These are phyloP conservation scores for Thalassiosira livingstoniorum DNA, from an alignment of 352 stramenopile species.

Conservation along the genomic window DNA sequence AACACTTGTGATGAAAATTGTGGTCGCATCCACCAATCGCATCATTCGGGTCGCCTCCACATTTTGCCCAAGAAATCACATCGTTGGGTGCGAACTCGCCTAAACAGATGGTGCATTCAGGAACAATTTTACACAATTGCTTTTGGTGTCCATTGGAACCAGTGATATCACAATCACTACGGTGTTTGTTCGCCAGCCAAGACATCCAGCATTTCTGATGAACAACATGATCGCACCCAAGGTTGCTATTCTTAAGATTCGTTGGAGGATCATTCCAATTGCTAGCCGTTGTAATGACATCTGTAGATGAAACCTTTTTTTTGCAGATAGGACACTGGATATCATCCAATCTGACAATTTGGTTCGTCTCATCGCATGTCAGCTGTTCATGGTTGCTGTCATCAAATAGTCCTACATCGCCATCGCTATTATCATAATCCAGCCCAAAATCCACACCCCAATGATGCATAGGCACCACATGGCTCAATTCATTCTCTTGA, in stretches of 20 bases:
- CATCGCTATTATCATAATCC: neutral
- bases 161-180: neutral
- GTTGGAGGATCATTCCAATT: neutral
- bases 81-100: constrained; percentile 45
- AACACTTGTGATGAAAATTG: constrained; percentile 59
- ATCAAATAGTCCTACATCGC: neutral
- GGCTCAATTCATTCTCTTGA: neutral
- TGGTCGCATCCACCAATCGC: constrained; percentile 47
- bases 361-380: neutral
- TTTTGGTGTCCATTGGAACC: neutral
- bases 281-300: neutral
- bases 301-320: no score
- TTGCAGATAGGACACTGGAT: no score
- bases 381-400: neutral
- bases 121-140: neutral
- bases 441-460: neutral
- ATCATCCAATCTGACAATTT: no score
- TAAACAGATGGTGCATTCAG: constrained; percentile 57
- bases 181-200: neutral
- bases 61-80: constrained; percentile 57
- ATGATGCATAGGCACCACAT: constrained; percentile 5
- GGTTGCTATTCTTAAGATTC: neutral
- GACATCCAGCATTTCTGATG: neutral
- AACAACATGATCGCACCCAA: neutral
- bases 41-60: constrained; percentile 36